These are phyloP conservation scores for Caulochytrium protostelioides DNA, from an alignment of 371 early-diverging fungal species.

Conservation along the genomic window DNA sequence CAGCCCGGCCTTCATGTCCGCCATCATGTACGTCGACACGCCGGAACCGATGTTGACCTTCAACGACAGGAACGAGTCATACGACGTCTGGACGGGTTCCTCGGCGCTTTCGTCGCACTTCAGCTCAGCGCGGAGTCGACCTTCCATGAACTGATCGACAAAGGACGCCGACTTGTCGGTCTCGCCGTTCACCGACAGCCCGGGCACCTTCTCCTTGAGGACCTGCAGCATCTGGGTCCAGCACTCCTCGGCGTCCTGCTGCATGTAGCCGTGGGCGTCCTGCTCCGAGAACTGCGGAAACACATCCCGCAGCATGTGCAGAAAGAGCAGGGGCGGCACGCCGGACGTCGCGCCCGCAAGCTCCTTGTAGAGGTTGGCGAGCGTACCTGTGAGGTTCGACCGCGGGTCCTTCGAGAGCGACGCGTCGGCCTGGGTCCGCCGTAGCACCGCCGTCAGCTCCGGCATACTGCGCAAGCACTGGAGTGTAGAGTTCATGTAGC, in stretches of 20 bases:
- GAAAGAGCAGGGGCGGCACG: neutral
- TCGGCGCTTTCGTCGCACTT: slow-evolving; percentile 60
- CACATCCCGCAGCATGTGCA: slow-evolving; percentile 40
- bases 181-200: slow-evolving; percentile 15
- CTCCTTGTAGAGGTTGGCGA: slow-evolving; percentile 48
- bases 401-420: neutral
- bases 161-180: slow-evolving; percentile 27
- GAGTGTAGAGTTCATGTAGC: slow-evolving; percentile 94
- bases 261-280: slow-evolving; percentile 45
- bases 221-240: slow-evolving; percentile 54
- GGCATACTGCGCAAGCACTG: slow-evolving; percentile 82
- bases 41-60: slow-evolving; percentile 55
- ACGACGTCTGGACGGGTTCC: slow-evolving; percentile 35
- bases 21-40: slow-evolving; percentile 36
- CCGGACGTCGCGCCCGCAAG: slow-evolving; percentile 30
- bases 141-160: slow-evolving; percentile 57
- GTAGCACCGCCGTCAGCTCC: slow-evolving; percentile 45
- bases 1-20: slow-evolving; percentile 20
- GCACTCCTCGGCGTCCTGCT: slow-evolving; percentile 97
- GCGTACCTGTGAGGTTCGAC: slow-evolving; percentile 39
- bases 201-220: slow-evolving; percentile 39
- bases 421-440: slow-evolving; percentile 14
- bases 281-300: slow-evolving; percentile 70
- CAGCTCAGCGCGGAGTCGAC: slow-evolving; percentile 13
- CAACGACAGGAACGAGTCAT: slow-evolving; percentile 54